phyloP scores from a whole-genome alignment of 139 green algal species.

The Zygnema circumcarinatum region DNA sequence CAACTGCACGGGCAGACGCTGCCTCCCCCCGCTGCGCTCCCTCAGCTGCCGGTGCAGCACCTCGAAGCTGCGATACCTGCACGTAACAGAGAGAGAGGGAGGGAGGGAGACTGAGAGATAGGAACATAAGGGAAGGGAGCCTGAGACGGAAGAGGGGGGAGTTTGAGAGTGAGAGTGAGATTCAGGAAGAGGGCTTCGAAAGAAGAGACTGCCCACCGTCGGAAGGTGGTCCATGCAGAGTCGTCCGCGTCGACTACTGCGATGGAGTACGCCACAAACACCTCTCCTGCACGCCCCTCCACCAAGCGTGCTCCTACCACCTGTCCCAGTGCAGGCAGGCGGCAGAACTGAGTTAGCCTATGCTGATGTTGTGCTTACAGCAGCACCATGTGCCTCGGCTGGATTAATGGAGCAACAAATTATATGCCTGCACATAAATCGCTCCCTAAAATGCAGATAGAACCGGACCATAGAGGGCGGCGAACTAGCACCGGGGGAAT shows the following conservation, averaged over 20 bases:
- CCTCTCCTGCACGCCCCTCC: not conserved
- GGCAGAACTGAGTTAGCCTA: not conserved
- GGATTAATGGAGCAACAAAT: too few relatives aligned
- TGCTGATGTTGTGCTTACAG: not conserved
- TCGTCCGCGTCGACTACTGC: not conserved
- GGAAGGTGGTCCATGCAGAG: too few relatives aligned
- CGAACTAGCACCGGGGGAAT: too few relatives aligned
- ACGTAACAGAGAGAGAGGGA: not conserved
- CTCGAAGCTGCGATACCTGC: conserved; percentile 55
- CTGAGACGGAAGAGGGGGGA: not conserved
- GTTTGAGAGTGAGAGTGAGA: too few relatives aligned
- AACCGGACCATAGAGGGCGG: too few relatives aligned
- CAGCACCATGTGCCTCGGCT: not conserved
- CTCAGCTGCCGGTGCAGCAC: conserved; percentile 46
- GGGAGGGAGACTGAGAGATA: not conserved
- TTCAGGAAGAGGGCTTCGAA: too few relatives aligned
- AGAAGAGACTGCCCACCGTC: too few relatives aligned
- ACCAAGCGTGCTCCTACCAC: not conserved
- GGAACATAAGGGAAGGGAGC: not conserved
- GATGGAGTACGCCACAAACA: not conserved
- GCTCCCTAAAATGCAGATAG: not conserved
- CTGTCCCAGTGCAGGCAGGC: too few relatives aligned
- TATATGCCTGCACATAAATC: too few relatives aligned
- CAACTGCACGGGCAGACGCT: conserved; percentile 38
- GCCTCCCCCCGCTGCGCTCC: conserved; percentile 13